These are phyloP conservation scores for Powellomyces hirtus DNA, from an alignment of 192 early-diverging fungal species.

Conservation along the genomic window DNA sequence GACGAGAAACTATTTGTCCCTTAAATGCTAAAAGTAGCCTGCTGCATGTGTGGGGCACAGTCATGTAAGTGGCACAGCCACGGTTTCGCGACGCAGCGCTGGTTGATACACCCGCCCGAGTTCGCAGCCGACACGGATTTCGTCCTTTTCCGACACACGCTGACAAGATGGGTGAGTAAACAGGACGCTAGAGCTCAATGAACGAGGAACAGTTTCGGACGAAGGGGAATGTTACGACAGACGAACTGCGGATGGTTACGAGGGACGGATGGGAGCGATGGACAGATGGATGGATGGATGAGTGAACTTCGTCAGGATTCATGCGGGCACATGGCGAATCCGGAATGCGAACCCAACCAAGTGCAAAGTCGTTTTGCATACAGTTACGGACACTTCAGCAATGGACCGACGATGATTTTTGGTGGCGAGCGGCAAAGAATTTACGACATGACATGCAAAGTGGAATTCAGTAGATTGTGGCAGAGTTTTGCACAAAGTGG, in stretches of 20 bases:
- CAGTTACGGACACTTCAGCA: not conserved
- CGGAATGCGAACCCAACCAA: not conserved
- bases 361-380: not conserved
- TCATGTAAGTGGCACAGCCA: too few relatives aligned
- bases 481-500: not conserved
- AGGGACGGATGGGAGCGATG: too few relatives aligned
- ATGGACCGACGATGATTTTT: not conserved
- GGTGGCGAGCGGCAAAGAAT: not conserved
- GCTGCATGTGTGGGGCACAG: too few relatives aligned
- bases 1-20: too few relatives aligned
- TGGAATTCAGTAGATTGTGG: not conserved
- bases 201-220: too few relatives aligned
- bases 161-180: not conserved
- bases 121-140: too few relatives aligned
- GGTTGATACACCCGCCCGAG: too few relatives aligned
- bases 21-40: too few relatives aligned
- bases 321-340: not conserved
- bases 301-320: conserved; percentile 4
- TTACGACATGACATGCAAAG: not conserved
- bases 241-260: too few relatives aligned
- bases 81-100: too few relatives aligned
- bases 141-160: not conserved
- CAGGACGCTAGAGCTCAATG: too few relatives aligned
- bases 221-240: too few relatives aligned
- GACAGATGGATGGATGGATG: conserved; percentile 21